Percentiles rank a stretch among this genome's conserved stretches.
These are phyloP conservation scores for Lachnellula arida DNA, from an alignment of 2,329 filamentous ascomycete genomes.

Conservation along the genomic window DNA sequence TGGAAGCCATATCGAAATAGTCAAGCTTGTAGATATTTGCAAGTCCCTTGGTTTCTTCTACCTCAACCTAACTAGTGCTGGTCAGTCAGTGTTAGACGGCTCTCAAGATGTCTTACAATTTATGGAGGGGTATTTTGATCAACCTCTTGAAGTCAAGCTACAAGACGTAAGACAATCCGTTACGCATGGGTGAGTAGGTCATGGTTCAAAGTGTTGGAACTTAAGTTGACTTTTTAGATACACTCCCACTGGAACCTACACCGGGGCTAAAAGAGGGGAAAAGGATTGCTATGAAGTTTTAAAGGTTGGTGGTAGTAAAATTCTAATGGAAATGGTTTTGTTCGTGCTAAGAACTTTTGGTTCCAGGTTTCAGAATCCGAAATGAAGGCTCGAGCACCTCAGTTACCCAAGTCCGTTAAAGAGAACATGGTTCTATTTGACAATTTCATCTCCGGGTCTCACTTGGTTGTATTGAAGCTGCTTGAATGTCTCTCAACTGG, in stretches of 20 bases:
- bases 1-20: background rate
- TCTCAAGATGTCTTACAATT: slow-evolving; percentile 1
- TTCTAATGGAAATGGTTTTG: background rate
- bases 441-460: background rate
- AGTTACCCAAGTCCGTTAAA: background rate
- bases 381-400: background rate
- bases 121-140: slow-evolving; percentile 5
- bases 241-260: slow-evolving; percentile 1
- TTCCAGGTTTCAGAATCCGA: background rate
- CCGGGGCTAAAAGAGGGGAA: slow-evolving; percentile 1
- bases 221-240: background rate
- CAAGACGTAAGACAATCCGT: slow-evolving; percentile 6
- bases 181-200: slow-evolving; percentile 2
- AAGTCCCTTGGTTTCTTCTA: slow-evolving; percentile 7
- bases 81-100: background rate
- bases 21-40: slow-evolving; percentile 2
- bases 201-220: slow-evolving; percentile 4
- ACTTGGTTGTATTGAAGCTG: background rate
- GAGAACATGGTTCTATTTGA: background rate
- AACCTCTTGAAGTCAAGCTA: slow-evolving; percentile 2
- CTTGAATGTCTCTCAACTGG: slow-evolving; percentile 1
- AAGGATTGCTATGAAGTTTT: background rate
- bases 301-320: background rate
- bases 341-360: background rate
- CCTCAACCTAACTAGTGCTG: slow-evolving; percentile 2